Percentiles rank a stretch among this genome's conserved stretches.
Conservation (phyloP, 2,329 filamentous ascomycete genomes). For the Paradendryphiella salina region DNA sequence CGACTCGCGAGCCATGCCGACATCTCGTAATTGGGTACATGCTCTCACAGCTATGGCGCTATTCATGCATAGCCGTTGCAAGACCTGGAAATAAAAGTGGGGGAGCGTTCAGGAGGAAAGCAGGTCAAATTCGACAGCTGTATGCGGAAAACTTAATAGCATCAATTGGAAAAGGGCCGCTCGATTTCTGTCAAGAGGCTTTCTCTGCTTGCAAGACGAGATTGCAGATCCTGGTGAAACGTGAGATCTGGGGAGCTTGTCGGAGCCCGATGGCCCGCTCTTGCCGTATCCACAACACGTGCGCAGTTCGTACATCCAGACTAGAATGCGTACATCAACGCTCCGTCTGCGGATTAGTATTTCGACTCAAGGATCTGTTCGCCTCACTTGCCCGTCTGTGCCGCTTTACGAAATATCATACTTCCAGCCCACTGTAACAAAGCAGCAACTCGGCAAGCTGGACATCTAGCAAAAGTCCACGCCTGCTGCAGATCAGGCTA, state of each 20-base stretch:
- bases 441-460: not conserved
- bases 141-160: not conserved
- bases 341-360: not conserved
- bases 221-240: conserved; percentile 6
- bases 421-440: not conserved
- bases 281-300: conserved; percentile 10
- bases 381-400: not conserved
- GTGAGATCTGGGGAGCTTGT: conserved; percentile 4
- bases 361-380: not conserved
- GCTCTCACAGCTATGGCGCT: conserved; percentile 2
- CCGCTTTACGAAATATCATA: not conserved
- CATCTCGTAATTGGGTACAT: conserved; percentile 4
- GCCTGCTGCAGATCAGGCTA: conserved; percentile 4
- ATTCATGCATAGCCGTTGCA: conserved; percentile 16
- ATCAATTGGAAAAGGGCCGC: not conserved
- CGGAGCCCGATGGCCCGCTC: conserved; percentile 12
- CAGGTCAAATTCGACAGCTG: conserved; percentile 2
- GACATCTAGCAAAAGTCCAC: not conserved
- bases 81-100: conserved; percentile 9
- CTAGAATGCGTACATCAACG: conserved; percentile 3
- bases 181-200: not conserved
- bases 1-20: conserved; percentile 2
- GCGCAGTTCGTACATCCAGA: conserved; percentile 1
- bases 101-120: conserved; percentile 11
- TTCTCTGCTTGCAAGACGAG: not conserved